Evolutionary conservation across 768 basidiomycete genomes (phyloP).

Genomic region (Suillus sp.): DNA sequence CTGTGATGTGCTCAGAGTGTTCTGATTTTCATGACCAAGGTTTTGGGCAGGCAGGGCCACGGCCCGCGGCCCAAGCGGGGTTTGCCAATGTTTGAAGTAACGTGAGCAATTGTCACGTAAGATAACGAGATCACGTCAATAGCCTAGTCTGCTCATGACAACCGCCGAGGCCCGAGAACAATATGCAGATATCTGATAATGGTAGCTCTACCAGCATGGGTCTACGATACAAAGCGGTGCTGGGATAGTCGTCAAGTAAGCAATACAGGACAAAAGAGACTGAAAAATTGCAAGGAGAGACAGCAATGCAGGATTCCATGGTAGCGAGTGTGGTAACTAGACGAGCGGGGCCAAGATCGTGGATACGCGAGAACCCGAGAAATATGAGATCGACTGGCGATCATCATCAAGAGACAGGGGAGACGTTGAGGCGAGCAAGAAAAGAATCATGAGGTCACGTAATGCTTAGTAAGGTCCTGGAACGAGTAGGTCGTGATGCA

Average conservation of each 20-base stretch:
- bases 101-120: not conserved
- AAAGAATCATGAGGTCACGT: conserved; percentile 26
- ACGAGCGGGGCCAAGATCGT: conserved; percentile 21
- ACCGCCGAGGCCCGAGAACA: not conserved
- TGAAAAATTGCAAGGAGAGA: conserved; percentile 23
- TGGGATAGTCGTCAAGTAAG: conserved; percentile 17
- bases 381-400: conserved; percentile 15
- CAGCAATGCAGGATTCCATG: conserved; percentile 31
- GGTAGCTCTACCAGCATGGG: conserved; percentile 3
- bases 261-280: conserved; percentile 26
- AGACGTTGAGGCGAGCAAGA: conserved; percentile 29
- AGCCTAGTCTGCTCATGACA: not conserved
- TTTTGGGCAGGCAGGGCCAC: not conserved
- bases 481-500: conserved; percentile 18
- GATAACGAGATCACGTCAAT: not conserved
- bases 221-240: conserved; percentile 34
- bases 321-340: conserved; percentile 24
- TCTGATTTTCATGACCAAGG: not conserved
- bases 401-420: conserved; percentile 7
- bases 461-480: conserved; percentile 5
- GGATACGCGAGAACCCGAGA: conserved; percentile 17
- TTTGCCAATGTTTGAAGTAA: not conserved
- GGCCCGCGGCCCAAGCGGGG: not conserved
- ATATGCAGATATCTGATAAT: conserved; percentile 8
- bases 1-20: not conserved